Evolutionary conservation across 116 monocot species (phyloP), one percentile per base, ranked within the genome.

Genomic region (Cymodocea nodosa): DNA sequence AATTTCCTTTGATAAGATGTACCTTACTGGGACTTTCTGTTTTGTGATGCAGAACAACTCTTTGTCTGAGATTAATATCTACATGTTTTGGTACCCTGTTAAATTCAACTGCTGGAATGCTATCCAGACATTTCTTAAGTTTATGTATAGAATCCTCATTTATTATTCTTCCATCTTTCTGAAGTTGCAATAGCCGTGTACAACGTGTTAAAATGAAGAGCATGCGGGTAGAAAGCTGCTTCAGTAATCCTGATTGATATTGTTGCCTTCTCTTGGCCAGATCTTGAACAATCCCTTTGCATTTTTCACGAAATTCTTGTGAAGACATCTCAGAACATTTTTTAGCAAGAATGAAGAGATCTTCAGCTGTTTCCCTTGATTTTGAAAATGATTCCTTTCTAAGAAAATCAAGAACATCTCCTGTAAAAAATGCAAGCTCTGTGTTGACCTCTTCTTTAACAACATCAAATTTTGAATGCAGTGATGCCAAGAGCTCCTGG

Each of bases 171-270:
- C 76, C 69, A 63, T 89, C 83, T 74, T 81, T 83, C 61, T 80
- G 80, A 49, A 82, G 76, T 55, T 83, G 85, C 74, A 89, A 70
- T 24, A 89, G 66, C 50, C 89, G 78, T 4, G 76, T 83, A 65
- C 80, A 90, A 22, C 74, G 80, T 48, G 89, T 85, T 60, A 90
- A 74, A 53, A 90, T 81, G 68, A 83, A 82, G 44, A 90, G 78
- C 69, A 90, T 75, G 16, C 78, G 80, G n/a, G 76, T 85, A 39
- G 77, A 66, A 58, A 85, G 68, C 59, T 83, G 81, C 65, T 81
- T 81, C 63, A 75, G 4, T 12, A 52, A 25, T 63, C 65, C 81
- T 56, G 49, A 56, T 23, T 80, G 63, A 35, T 67, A 78, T n/a
- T 77, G 70, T 60, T 81, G 70, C 72, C 83, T 78, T 55, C 54